Evolutionary conservation across 2,329 filamentous ascomycete species (phyloP), one percentile per base, ranked within the genome.

Genomic region (Tolypocladium guangdongense): DNA sequence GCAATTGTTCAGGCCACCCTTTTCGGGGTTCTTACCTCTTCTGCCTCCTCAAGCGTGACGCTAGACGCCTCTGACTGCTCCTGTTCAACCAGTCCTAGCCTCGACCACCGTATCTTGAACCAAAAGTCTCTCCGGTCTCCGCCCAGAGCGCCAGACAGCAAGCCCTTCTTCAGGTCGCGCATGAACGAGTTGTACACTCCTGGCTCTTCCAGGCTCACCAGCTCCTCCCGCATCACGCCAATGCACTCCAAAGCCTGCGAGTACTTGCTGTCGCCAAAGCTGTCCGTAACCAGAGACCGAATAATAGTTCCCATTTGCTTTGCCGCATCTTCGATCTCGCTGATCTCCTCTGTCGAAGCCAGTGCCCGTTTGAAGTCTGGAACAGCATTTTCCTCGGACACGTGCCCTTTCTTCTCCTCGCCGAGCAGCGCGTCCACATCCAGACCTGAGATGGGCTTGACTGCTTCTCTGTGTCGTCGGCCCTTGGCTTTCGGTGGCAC

Each of bases 281-380:
- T 92, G 59, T 84, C 77, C 22, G 72, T 78, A 56, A 96, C 81
- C 50, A 88, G 80, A 8, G 76, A 73, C 54, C 83, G 77, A 46
- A 95, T 80, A 53, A 96, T 85, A 5, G 66, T 66, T 14, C 78
- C 82, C 81, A 97, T 87, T 63, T 95, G 88, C 58, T 83, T 81
- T 7, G 83, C 78, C 1, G 87, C 86, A 20, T 84, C 79, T 55
- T 82, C 75, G 52, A 95, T 80, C 4, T 79, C 75, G 1, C 78
- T 72, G 1, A 86, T 72, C 32, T 84, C 78, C 7, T 81, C 77
- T 0, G 86, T 77, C 1, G 73, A 71, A 1, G 75, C 75, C 18
- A 97, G 75, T 3, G 85, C 78, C 66, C 90, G 89, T 65, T 91
- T 95, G 79, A 96, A 96, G 55, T 92, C 88, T 0, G 93, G 90